Evolutionary conservation across 768 basidiomycete species (phyloP).

Genomic region (Glaciozyma martinii): DNA sequence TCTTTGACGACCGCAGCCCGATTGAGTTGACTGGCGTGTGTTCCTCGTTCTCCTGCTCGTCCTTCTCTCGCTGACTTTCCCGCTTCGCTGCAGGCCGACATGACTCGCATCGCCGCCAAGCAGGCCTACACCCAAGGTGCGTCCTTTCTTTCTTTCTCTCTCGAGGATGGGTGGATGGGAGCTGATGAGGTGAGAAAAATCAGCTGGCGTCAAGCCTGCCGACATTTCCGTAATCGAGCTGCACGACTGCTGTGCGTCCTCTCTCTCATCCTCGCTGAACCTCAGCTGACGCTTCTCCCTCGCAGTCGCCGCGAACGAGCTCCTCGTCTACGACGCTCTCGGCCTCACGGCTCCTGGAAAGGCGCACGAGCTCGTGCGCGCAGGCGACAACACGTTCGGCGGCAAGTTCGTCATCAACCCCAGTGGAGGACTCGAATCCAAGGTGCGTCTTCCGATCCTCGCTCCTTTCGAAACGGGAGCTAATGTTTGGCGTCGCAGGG

Average conservation of each 20-base stretch:
- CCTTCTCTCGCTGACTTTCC: background rate
- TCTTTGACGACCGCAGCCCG: conserved; percentile 59
- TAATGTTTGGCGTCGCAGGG: conserved; percentile 80
- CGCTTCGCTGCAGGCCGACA: conserved; percentile 38
- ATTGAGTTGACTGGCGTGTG: conserved; percentile 65
- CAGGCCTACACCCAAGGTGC: conserved; percentile 58
- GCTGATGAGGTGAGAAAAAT: no score
- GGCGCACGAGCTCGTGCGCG: conserved; percentile 64
- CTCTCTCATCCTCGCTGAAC: background rate
- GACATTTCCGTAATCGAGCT: conserved; percentile 76
- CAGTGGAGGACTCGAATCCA: background rate
- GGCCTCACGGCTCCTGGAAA: conserved; percentile 61
- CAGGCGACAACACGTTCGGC: conserved; percentile 58
- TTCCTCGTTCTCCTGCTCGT: background rate
- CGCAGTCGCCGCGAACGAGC: conserved; percentile 43
- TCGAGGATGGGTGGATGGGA: no score
- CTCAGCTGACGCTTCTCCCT: background rate
- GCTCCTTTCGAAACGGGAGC: conserved; percentile 54
- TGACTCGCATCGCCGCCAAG: conserved; percentile 62
- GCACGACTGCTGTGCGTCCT: conserved; percentile 72
- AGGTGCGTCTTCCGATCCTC: background rate
- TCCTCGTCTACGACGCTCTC: conserved; percentile 71
- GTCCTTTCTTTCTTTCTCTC: no score
- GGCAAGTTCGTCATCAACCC: conserved; percentile 75
- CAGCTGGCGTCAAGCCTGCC: conserved; percentile 66